Conservation (phyloP, 2,329 filamentous ascomycete species). For the Colletotrichum noveboracense region DNA sequence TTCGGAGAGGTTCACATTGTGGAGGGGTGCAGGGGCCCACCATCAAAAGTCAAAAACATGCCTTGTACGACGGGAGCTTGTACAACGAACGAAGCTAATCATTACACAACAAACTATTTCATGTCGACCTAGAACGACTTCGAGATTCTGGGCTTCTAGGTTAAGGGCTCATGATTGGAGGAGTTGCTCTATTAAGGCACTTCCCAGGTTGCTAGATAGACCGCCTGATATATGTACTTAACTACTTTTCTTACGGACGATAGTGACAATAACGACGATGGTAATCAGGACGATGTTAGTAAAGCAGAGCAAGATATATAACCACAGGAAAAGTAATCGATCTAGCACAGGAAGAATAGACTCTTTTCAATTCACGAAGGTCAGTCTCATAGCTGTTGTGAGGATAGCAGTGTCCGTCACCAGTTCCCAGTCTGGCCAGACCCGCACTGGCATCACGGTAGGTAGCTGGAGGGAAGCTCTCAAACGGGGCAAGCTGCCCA, state of each 20-base stretch:
- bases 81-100: not conserved
- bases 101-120: not conserved
- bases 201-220: not conserved
- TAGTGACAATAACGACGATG: too few species aligned
- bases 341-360: not conserved
- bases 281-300: too few species aligned
- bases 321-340: not conserved
- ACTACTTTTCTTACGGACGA: too few species aligned
- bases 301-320: too few species aligned
- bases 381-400: not conserved
- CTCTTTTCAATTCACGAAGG: not conserved
- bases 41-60: not conserved
- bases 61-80: not conserved
- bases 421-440: not conserved
- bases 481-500: not conserved
- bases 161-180: not conserved
- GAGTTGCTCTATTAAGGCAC: not conserved
- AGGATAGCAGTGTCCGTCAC: not conserved
- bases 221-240: too few species aligned
- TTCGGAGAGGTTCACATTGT: not conserved
- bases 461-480: not conserved
- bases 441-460: not conserved
- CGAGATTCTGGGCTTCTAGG: not conserved
- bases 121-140: not conserved
- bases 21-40: conserved; percentile 3